phyloP scores from a whole-genome alignment of 495 filamentous ascomycete genomes.

The Trichoderma parareesei region DNA sequence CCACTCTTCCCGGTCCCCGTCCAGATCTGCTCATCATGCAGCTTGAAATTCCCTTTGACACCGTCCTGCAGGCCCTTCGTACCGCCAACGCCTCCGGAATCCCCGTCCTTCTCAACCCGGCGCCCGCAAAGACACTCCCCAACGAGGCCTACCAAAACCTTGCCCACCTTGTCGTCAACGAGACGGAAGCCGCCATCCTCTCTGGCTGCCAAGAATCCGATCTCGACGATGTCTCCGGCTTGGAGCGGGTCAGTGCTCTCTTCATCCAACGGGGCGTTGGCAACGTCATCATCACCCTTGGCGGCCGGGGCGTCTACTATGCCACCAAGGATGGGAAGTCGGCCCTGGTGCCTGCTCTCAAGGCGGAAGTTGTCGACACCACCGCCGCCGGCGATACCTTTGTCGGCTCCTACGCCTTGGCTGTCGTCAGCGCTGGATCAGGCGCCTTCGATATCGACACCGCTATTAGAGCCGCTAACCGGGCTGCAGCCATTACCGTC shows the following conservation, averaged over 20 bases:
- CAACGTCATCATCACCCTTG: constrained; percentile 77
- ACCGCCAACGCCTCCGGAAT: constrained; percentile 42
- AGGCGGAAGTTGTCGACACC: constrained; percentile 75
- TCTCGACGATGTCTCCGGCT: constrained; percentile 38
- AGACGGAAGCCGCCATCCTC: constrained; percentile 78
- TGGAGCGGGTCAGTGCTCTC: constrained; percentile 38
- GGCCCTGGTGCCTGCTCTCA: constrained; percentile 46
- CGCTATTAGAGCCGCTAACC: constrained; percentile 60
- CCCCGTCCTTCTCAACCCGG: constrained; percentile 73
- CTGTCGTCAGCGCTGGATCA: constrained; percentile 40
- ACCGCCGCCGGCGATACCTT: constrained; percentile 95
- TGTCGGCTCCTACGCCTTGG: constrained; percentile 77
- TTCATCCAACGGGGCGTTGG: constrained; percentile 62
- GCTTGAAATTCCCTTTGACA: constrained; percentile 71
- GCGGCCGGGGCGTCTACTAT: constrained; percentile 63
- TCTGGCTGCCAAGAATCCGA: constrained; percentile 34
- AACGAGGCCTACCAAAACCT: constrained; percentile 57
- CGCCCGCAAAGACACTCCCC: constrained; percentile 65
- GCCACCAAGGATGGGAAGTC: constrained; percentile 32
- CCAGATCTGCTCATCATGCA: constrained; percentile 76
- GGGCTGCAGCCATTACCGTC: constrained; percentile 68
- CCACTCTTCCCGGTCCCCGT: constrained; percentile 19
- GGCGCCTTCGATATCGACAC: constrained; percentile 43
- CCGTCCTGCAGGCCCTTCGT: constrained; percentile 57
- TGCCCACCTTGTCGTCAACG: constrained; percentile 81